These are phyloP conservation scores for Colletotrichum liriopes DNA, from an alignment of 2,329 filamentous ascomycete genomes.

Conservation along the genomic window DNA sequence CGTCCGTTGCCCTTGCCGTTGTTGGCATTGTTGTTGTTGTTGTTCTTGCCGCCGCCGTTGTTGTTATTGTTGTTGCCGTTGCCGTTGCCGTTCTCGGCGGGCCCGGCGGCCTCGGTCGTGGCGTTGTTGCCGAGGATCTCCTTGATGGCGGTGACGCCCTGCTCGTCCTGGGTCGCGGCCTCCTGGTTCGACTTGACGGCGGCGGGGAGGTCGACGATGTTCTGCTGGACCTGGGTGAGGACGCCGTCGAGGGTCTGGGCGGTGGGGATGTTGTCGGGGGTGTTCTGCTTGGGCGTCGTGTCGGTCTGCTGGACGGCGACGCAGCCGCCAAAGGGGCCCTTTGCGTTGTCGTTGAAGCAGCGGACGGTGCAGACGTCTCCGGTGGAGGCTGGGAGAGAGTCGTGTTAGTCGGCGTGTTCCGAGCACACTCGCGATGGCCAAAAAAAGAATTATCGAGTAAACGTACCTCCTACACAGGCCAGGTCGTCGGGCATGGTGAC, in stretches of 20 bases:
- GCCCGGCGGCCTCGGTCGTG: slow-evolving; percentile 53
- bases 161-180: slow-evolving; percentile 49
- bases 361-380: slow-evolving; percentile 73
- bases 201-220: slow-evolving; percentile 65
- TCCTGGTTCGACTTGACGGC: slow-evolving; percentile 60
- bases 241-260: slow-evolving; percentile 61
- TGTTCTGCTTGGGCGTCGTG: slow-evolving; percentile 58
- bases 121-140: slow-evolving; percentile 53
- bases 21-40: slow-evolving; percentile 2
- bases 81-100: slow-evolving; percentile 40
- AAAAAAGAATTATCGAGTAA: background rate
- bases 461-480: slow-evolving; percentile 64
- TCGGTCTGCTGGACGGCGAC: slow-evolving; percentile 73
- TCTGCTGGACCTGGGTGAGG: slow-evolving; percentile 63
- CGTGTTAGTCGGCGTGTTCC: slow-evolving; percentile 19
- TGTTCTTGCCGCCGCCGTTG: slow-evolving; percentile 32
- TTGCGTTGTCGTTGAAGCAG: slow-evolving; percentile 71
- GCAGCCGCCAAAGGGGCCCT: slow-evolving; percentile 72
- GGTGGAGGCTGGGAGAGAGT: slow-evolving; percentile 59
- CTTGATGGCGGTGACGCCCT: slow-evolving; percentile 58
- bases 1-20: background rate
- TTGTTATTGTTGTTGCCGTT: slow-evolving; percentile 40
- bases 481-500: slow-evolving; percentile 67
- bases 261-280: slow-evolving; percentile 62
- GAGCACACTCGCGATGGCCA: background rate